Evolutionary conservation across 2,329 filamentous ascomycete genomes (phyloP), one percentile per base, ranked within the genome.

Genomic region (Fusarium foetens): DNA sequence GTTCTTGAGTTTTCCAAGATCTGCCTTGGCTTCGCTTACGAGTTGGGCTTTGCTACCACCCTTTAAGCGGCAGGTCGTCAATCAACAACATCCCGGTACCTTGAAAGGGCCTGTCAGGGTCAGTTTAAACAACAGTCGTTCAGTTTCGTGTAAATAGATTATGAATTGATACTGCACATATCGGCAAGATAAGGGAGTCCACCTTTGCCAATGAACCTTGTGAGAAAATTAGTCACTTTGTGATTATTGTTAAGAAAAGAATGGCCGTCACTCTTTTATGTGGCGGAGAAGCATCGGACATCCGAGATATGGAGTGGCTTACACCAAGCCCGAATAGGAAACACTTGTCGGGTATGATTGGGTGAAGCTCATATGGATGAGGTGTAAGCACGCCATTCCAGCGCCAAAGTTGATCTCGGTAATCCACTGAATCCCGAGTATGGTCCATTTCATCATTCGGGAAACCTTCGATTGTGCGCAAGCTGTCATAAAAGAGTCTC

Each of bases 1-100:
- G 90, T 91, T 84, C 81, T 90, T 17, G 88, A 92, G 81, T 90
- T 92, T 77, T 89, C 88, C 33, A 83, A 83, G 77, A 77, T 87
- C 75, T 85, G 84, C 10, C 77, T 85, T 23, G 85, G 84, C 1
- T 86, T 85, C 66, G 80, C 80, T 6, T 87, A 86, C 58, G 85
- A 87, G 79, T 75, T 87, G 38, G 82, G 92, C 6, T 93, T 93
- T 49, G 72, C 74, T n/a, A 43, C 73, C 4, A 65, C 27, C 4
- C 61, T 75, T 3, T 73, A 45, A 51, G 17, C 1, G 7, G 4
- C 10, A 6, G 13, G 4, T 16, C 9, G 6, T 29, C 27, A 19
- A 4, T 19, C 4, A 23, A 9, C 3, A 5, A 5, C 21, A 48
- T 12, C 27, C 2, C n/a, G 13, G 4, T 10, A 10, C 8, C 8